Evolutionary conservation across 345 rosid species (phyloP), one percentile per base, ranked within the genome.

Genomic region (Tarenaya hassleriana): DNA sequence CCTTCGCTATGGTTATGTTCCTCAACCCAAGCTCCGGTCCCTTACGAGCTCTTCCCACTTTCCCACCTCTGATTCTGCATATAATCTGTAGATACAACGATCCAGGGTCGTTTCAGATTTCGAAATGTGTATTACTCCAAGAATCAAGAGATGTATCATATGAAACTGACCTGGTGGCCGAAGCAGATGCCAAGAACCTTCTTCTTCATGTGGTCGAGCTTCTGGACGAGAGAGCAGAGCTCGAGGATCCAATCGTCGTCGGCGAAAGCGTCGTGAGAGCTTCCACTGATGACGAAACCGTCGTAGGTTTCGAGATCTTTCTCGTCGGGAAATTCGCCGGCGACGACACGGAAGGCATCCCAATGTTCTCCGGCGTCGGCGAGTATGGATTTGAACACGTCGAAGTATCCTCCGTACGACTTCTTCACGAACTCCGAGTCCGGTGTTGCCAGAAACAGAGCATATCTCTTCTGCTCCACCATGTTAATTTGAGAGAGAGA

Each of bases 121-220:
- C 8, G 11, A 6, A 5, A 39, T 47, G n/a, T 4, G 4, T 37
- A 4, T 4, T 7, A 10, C 31, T 16, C 34, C 12, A 37, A 4
- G 12, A 37, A 37, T 37, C 41, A 24, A 50, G 18, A 16, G 33
- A 34, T 15, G 41, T 9, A 40, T 33, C 32, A 53, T 39, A 38
- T 53, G 37, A 53, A 64, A 15, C 3, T 24, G n/a, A 90, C 98
- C 95, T 91, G 96, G 52, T 91, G 98, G 24, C 97, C 95, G 24
- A 90, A 90, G 85, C 95, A 86, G 58, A 90, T 74, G 1, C 95
- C 95, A 10, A 87, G 80, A 47, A 91, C 68, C 52, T 82, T 87
- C 78, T 82, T 84, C 73, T 73, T 65, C 98, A 87, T 79, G 61
- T 79, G 71, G 52, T 82, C 85, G 6, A 87, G 66, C 53, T 77